Conservation (phyloP, 176 grass and related monocot species). For the Echinochloa phyllopogon region DNA sequence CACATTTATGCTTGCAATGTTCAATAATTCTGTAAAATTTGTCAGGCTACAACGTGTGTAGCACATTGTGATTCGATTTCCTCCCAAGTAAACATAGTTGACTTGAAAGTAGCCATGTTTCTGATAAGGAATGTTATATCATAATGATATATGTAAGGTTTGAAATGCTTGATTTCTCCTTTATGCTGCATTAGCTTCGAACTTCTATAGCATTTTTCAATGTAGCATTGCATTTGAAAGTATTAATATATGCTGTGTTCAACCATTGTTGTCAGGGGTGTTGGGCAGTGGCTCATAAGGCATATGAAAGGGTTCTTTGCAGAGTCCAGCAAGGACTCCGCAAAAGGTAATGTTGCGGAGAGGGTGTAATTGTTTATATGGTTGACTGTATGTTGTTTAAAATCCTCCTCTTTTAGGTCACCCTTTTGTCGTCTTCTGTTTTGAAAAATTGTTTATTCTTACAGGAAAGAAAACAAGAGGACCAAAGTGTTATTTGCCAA, state of each 20-base stretch:
- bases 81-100: background rate
- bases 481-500: conserved; percentile 65
- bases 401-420: background rate
- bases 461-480: conserved; percentile 68
- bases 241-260: background rate
- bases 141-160: background rate
- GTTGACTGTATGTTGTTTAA: conserved; percentile 4
- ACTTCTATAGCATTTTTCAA: background rate
- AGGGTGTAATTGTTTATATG: conserved; percentile 10
- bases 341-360: conserved; percentile 27
- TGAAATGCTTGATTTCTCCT: background rate
- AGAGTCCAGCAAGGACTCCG: conserved; percentile 32
- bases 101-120: background rate
- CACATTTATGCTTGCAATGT: background rate
- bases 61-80: background rate
- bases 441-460: conserved; percentile 17
- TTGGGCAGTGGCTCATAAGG: conserved; percentile 63
- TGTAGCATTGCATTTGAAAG: background rate
- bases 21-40: background rate
- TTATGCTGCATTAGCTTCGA: background rate
- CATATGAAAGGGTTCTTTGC: conserved; percentile 71
- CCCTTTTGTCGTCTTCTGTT: background rate
- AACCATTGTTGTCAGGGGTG: conserved; percentile 57
- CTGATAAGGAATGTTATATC: background rate
- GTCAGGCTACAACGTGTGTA: background rate